Conservation (phyloP, 805 yeast genomes). For the Yarrowia alimentaria region DNA sequence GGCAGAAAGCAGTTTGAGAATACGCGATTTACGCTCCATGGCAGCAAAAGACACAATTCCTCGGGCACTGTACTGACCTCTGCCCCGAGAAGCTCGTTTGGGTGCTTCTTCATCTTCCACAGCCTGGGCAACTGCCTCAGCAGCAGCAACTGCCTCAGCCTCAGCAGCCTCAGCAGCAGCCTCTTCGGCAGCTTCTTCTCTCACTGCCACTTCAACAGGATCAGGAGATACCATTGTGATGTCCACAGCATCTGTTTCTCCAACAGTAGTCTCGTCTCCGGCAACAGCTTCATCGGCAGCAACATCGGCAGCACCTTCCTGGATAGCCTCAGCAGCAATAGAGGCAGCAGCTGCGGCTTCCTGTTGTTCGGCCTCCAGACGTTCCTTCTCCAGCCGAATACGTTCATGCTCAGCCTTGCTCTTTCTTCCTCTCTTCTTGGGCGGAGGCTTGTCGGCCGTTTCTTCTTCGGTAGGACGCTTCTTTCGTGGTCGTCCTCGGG, state of each 20-base stretch:
- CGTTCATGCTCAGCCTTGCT: conserved; percentile 16
- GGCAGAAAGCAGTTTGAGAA: conserved; percentile 46
- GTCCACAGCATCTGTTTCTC: conserved; percentile 1
- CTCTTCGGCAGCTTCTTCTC: conserved; percentile 15
- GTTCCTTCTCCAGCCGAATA: not conserved
- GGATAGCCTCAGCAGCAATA: too few species aligned
- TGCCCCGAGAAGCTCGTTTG: too few species aligned
- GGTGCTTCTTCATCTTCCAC: too few species aligned
- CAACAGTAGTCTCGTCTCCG: not conserved
- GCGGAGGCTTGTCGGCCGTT: conserved; percentile 1
- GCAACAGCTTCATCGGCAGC: not conserved
- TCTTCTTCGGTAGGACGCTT: conserved; percentile 28
- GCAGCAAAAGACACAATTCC: conserved; percentile 45
- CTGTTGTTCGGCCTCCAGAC: not conserved
- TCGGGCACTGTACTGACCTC: conserved; percentile 7
- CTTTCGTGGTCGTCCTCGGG: conserved; percentile 34
- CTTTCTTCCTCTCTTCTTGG: conserved; percentile 19
- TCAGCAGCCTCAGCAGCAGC: conserved; percentile 4
- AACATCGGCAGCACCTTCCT: too few species aligned
- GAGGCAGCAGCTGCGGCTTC: not conserved
- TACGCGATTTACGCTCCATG: conserved; percentile 46
- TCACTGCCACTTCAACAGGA: conserved; percentile 1
- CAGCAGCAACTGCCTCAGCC: too few species aligned
- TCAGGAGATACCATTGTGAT: not conserved
- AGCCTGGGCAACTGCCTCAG: too few species aligned